phyloP scores from a whole-genome alignment of 345 rosid genomes.

The Hypericum androsaemum region DNA sequence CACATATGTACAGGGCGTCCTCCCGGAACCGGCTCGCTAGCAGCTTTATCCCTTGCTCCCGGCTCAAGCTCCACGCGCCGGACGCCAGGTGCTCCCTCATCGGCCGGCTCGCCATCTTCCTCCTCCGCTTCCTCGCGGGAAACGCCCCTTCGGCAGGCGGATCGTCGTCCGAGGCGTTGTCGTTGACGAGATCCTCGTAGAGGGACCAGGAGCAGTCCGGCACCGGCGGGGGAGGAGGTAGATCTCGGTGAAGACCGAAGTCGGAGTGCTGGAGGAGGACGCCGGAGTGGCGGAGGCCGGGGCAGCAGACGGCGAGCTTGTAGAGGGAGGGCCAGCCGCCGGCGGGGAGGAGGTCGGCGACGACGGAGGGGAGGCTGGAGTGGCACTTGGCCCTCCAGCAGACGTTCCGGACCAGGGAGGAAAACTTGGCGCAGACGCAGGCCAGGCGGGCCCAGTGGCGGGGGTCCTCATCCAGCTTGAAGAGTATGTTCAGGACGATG shows the following conservation, averaged over 20 bases:
- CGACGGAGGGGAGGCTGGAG: constrained; percentile 46
- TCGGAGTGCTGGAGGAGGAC: constrained; percentile 83
- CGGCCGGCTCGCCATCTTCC: constrained; percentile 38
- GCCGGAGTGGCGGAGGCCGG: constrained; percentile 81
- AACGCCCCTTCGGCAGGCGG: constrained; percentile 10
- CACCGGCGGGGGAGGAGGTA: constrained; percentile 14
- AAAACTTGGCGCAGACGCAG: constrained; percentile 82
- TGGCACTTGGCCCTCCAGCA: constrained; percentile 64
- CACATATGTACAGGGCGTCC: constrained; percentile 70
- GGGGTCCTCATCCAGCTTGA: constrained; percentile 79
- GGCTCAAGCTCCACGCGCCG: constrained; percentile 60
- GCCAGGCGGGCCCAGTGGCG: constrained; percentile 73
- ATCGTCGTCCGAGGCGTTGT: constrained; percentile 30
- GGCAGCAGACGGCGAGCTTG: constrained; percentile 84
- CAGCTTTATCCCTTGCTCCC: constrained; percentile 83
- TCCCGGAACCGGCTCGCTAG: constrained; percentile 84
- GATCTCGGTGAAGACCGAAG: constrained; percentile 55
- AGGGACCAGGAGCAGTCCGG: constrained; percentile 52
- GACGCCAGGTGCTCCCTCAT: constrained; percentile 61
- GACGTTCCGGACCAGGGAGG: constrained; percentile 47
- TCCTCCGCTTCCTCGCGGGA: constrained; percentile 29
- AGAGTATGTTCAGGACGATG: constrained; percentile 67
- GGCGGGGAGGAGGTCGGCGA: constrained; percentile 51
- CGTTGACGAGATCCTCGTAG: constrained; percentile 69
- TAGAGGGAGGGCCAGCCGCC: constrained; percentile 76